Conservation (phyloP, 2,329 filamentous ascomycete genomes). For the Ampelomyces quisqualis region DNA sequence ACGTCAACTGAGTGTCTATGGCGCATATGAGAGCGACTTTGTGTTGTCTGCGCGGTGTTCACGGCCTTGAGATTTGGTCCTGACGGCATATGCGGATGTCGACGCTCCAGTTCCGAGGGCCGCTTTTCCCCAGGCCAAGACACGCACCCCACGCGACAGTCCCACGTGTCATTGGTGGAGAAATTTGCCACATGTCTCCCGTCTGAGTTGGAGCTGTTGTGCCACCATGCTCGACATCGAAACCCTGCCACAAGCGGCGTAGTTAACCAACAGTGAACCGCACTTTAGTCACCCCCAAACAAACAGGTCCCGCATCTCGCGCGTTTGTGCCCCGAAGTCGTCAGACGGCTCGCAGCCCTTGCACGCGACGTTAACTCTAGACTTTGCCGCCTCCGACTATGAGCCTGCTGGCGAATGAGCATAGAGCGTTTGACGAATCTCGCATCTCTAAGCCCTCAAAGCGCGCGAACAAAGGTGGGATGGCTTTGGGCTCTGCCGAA, state of each 20-base stretch:
- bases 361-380: slow-evolving; percentile 25
- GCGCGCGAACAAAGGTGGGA: slow-evolving; percentile 32
- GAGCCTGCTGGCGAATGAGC: no score
- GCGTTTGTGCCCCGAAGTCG: slow-evolving; percentile 33
- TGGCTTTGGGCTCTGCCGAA: slow-evolving; percentile 32
- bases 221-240: slow-evolving; percentile 27
- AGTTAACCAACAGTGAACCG: slow-evolving; percentile 22
- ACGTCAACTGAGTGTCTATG: neutral
- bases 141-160: slow-evolving; percentile 30
- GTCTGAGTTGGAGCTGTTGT: slow-evolving; percentile 22
- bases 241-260: slow-evolving; percentile 23
- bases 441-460: slow-evolving; percentile 23
- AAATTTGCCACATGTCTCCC: slow-evolving; percentile 16
- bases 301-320: slow-evolving; percentile 39
- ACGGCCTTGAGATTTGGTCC: no score
- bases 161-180: slow-evolving; percentile 34
- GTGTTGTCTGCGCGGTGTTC: neutral
- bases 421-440: slow-evolving; percentile 29
- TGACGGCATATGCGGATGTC: slow-evolving; percentile 7
- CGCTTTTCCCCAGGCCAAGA: slow-evolving; percentile 39
- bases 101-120: slow-evolving; percentile 9
- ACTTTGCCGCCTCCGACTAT: slow-evolving; percentile 20
- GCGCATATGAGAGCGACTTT: neutral
- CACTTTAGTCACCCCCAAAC: slow-evolving; percentile 40
- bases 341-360: slow-evolving; percentile 26